phyloP scores from a whole-genome alignment of 1,284 basidiomycete species.

The Malassezia sympodialis region DNA sequence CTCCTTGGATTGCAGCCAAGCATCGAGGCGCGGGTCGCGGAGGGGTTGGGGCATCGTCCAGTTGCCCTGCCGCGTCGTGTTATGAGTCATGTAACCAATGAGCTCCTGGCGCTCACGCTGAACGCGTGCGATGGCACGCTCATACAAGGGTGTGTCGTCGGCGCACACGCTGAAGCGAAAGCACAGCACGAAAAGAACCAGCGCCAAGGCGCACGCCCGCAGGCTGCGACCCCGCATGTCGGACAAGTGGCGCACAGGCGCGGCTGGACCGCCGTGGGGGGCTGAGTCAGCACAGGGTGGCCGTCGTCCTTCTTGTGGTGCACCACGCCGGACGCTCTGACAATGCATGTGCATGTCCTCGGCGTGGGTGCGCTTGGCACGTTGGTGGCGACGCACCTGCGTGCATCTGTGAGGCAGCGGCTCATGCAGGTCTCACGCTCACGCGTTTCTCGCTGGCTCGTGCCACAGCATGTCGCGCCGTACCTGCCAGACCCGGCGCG shows the following conservation, averaged over 20 bases:
- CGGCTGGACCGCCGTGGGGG: neutral
- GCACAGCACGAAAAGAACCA: neutral
- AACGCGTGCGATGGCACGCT: neutral
- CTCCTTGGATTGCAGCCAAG: neutral
- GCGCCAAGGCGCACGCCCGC: neutral
- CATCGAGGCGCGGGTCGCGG: neutral
- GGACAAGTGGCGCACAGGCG: neutral
- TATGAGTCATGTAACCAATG: slow-evolving; percentile 6
- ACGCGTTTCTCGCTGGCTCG: slow-evolving; percentile 14
- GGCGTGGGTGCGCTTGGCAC: slow-evolving; percentile 44
- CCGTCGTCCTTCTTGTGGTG: neutral
- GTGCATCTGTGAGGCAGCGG: slow-evolving; percentile 20
- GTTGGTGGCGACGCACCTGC: slow-evolving; percentile 39
- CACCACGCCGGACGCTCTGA: neutral
- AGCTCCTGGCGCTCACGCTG: slow-evolving; percentile 3
- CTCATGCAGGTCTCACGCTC: neutral
- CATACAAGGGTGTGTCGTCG: neutral
- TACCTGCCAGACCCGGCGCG: slow-evolving; percentile 22
- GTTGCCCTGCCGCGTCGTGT: slow-evolving; percentile 12
- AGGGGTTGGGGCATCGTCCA: neutral
- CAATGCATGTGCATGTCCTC: slow-evolving; percentile 45
- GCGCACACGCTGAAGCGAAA: too few relatives aligned
- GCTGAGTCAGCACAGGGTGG: neutral
- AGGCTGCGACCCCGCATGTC: neutral
- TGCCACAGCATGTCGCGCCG: slow-evolving; percentile 23